Conservation (phyloP, 371 early-diverging fungal species). For the Actinomortierella wolfii region DNA sequence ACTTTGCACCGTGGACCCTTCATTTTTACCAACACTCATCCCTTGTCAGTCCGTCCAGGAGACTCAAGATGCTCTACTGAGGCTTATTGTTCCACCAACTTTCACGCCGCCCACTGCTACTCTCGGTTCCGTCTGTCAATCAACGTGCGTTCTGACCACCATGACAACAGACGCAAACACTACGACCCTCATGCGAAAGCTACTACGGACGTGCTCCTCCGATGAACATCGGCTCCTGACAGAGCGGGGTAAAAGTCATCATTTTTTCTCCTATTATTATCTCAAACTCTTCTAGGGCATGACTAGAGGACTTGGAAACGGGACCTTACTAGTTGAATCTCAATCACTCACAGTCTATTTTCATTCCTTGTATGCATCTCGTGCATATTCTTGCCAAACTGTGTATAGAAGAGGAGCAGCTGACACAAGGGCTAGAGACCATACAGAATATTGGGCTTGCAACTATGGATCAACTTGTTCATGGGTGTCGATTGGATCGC, state of each 20-base stretch:
- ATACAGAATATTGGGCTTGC: slow-evolving; percentile 19
- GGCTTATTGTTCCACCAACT: not conserved
- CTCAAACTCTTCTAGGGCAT: too few relatives aligned
- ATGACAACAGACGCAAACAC: not conserved
- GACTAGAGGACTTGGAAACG: too few relatives aligned
- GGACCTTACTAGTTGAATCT: not conserved
- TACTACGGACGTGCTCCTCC: too few relatives aligned
- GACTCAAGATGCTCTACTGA: slow-evolving; percentile 2
- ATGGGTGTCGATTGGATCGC: slow-evolving; percentile 5
- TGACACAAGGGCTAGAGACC: slow-evolving; percentile 9
- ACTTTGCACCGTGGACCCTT: too few relatives aligned
- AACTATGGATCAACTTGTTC: slow-evolving; percentile 4
- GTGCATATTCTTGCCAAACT: not conserved
- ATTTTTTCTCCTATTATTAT: too few relatives aligned
- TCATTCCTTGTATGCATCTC: not conserved
- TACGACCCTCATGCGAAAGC: not conserved
- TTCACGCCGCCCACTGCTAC: not conserved
- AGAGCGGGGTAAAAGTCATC: too few relatives aligned
- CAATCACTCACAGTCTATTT: not conserved
- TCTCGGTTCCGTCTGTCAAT: not conserved
- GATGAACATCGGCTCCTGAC: too few relatives aligned
- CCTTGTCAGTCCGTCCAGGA: slow-evolving; percentile 6
- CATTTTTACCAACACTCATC: slow-evolving; percentile 1
- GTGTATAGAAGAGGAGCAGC: slow-evolving; percentile 4
- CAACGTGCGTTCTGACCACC: not conserved